Evolutionary conservation across 2,329 filamentous ascomycete species (phyloP).

Genomic region (Chaetomiaceae sp.): DNA sequence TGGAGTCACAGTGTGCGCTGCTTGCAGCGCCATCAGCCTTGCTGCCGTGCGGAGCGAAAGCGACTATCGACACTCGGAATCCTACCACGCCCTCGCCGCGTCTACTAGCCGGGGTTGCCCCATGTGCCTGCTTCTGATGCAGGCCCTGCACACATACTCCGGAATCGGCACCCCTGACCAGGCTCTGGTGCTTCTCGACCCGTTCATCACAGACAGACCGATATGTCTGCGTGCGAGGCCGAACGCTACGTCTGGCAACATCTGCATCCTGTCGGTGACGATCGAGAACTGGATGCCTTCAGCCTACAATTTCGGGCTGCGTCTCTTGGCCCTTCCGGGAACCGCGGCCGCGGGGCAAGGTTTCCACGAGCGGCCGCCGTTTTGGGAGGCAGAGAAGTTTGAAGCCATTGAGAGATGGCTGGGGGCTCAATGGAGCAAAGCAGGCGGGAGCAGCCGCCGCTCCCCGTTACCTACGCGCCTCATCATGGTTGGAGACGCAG

Average conservation of each 20-base stretch:
- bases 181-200: neutral
- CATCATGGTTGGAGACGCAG: neutral
- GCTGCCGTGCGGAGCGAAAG: neutral
- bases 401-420: neutral
- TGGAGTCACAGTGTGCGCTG: neutral
- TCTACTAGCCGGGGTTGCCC: neutral
- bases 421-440: neutral
- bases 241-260: neutral
- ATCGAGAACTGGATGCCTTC: too few relatives aligned
- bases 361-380: neutral
- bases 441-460: neutral
- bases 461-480: neutral
- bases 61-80: neutral
- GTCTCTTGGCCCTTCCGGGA: neutral
- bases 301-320: neutral
- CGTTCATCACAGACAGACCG: neutral
- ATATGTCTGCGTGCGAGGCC: neutral
- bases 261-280: neutral
- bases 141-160: neutral
- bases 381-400: neutral
- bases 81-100: neutral
- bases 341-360: neutral
- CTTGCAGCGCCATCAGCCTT: neutral
- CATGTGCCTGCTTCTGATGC: neutral
- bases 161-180: neutral